Evolutionary conservation across 495 filamentous ascomycete species (phyloP).

Genomic region (Apiosordaria backusii): DNA sequence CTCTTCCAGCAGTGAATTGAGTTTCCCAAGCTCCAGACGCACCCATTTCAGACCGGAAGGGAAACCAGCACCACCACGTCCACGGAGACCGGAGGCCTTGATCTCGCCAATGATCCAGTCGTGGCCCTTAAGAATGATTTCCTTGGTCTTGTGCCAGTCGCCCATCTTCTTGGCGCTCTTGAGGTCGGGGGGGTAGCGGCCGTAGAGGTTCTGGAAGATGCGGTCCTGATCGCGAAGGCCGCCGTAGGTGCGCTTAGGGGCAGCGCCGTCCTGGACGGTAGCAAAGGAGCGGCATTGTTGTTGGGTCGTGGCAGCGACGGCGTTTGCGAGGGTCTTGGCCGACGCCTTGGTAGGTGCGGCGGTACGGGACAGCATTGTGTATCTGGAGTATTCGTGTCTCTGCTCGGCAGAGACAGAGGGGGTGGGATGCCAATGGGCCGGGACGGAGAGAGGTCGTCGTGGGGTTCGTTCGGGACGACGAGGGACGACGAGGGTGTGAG

Average conservation of each 20-base stretch:
- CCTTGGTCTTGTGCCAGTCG: conserved; percentile 99
- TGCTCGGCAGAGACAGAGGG: conserved; percentile 41
- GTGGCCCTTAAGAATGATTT: conserved; percentile 92
- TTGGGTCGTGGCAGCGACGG: conserved; percentile 22
- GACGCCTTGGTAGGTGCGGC: conserved; percentile 44
- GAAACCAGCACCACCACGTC: conserved; percentile 95
- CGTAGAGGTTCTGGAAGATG: conserved; percentile 98
- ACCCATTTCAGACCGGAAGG: conserved; percentile 99
- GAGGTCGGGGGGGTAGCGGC: conserved; percentile 83
- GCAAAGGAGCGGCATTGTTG: conserved; percentile 55
- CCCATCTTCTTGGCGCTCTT: conserved; percentile 97
- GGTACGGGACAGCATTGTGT: conserved; percentile 48
- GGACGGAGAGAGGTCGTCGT: conserved; percentile 3
- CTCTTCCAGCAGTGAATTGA: too few relatives aligned
- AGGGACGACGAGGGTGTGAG: conserved; percentile 11
- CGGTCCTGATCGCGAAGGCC: conserved; percentile 91
- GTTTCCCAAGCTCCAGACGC: conserved; percentile 30
- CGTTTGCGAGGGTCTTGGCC: conserved; percentile 39
- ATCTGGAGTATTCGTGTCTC: conserved; percentile 20
- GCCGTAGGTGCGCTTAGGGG: conserved; percentile 72
- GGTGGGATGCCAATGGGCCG: conserved; percentile 42
- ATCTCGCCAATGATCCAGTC: conserved; percentile 98
- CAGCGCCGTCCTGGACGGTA: conserved; percentile 73
- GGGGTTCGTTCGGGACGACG: background rate
- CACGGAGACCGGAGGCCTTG: conserved; percentile 92